Conservation (phyloP, 2,329 filamentous ascomycete species). For the Trichophyton simii region DNA sequence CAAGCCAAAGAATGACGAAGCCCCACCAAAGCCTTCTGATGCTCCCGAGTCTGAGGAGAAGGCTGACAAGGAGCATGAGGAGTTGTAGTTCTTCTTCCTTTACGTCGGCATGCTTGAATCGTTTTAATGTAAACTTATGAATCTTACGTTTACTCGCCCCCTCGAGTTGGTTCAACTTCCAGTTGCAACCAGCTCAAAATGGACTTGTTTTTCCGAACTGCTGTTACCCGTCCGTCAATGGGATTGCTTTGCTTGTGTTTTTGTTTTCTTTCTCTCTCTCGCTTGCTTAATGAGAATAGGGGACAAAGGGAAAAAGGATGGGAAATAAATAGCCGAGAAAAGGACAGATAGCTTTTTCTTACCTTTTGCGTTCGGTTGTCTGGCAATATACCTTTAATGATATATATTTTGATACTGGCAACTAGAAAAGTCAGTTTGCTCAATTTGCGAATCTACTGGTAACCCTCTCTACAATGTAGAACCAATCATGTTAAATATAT, state of each 20-base stretch:
- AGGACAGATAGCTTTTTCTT: background rate
- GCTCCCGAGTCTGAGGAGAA: slow-evolving; percentile 15
- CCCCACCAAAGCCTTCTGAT: slow-evolving; percentile 13
- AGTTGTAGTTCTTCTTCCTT: slow-evolving; percentile 22
- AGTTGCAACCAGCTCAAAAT: background rate
- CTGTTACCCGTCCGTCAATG: no score
- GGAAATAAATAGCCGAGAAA: no score
- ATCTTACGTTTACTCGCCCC: background rate
- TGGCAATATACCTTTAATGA: background rate
- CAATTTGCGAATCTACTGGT: no score
- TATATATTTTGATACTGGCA: no score
- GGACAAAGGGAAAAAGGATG: background rate
- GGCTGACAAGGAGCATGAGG: slow-evolving; percentile 22
- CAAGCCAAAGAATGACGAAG: slow-evolving; percentile 11
- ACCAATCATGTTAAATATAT: background rate
- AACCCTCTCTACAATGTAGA: background rate
- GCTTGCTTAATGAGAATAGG: background rate
- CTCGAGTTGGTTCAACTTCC: no score
- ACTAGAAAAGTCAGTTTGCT: no score
- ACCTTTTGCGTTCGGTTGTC: background rate
- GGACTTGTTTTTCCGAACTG: no score
- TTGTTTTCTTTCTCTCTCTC: background rate
- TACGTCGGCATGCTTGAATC: background rate
- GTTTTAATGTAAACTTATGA: background rate
- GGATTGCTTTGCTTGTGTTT: background rate